Evolutionary conservation across 2,329 filamentous ascomycete species (phyloP).

Genomic region (Alternaria triticimaculans): DNA sequence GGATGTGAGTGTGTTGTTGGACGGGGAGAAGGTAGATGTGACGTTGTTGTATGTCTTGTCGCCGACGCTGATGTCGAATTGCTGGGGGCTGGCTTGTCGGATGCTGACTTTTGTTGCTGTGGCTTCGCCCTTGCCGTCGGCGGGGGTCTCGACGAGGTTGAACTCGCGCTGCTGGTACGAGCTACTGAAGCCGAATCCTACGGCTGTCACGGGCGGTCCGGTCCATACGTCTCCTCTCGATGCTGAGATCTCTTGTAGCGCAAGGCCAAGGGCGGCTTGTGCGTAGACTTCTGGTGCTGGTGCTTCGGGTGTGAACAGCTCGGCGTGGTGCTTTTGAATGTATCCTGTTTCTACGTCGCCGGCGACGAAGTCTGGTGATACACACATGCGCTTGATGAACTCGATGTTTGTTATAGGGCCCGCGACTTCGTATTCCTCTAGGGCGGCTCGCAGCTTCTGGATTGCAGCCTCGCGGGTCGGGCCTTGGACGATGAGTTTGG

Average conservation of each 20-base stretch:
- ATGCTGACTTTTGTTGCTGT: slow-evolving; percentile 57
- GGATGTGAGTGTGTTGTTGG: slow-evolving; percentile 64
- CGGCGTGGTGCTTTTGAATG: slow-evolving; percentile 83
- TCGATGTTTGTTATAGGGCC: slow-evolving; percentile 95
- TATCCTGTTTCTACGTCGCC: slow-evolving; percentile 96
- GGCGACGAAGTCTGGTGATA: slow-evolving; percentile 78
- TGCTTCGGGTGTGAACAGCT: slow-evolving; percentile 72
- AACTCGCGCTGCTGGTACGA: slow-evolving; percentile 70
- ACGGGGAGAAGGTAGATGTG: slow-evolving; percentile 55
- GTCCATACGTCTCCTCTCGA: slow-evolving; percentile 52
- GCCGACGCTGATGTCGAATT: slow-evolving; percentile 59
- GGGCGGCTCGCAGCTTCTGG: slow-evolving; percentile 77
- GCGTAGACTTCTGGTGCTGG: slow-evolving; percentile 77
- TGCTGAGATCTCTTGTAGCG: slow-evolving; percentile 55
- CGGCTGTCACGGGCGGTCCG: slow-evolving; percentile 38
- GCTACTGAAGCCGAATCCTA: slow-evolving; percentile 61
- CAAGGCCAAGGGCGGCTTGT: slow-evolving; percentile 82
- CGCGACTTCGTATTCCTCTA: slow-evolving; percentile 90
- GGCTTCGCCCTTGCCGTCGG: slow-evolving; percentile 50
- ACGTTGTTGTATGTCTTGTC: slow-evolving; percentile 51
- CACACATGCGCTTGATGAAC: slow-evolving; percentile 88
- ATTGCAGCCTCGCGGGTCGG: slow-evolving; percentile 80
- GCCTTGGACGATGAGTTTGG: slow-evolving; percentile 92
- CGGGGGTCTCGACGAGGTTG: slow-evolving; percentile 57
- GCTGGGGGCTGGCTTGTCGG: slow-evolving; percentile 57